Percentiles rank a stretch among this genome's conserved stretches.
Evolutionary conservation across 805 yeast genomes (phyloP).

Genomic region (Sungouiella thailandica): DNA sequence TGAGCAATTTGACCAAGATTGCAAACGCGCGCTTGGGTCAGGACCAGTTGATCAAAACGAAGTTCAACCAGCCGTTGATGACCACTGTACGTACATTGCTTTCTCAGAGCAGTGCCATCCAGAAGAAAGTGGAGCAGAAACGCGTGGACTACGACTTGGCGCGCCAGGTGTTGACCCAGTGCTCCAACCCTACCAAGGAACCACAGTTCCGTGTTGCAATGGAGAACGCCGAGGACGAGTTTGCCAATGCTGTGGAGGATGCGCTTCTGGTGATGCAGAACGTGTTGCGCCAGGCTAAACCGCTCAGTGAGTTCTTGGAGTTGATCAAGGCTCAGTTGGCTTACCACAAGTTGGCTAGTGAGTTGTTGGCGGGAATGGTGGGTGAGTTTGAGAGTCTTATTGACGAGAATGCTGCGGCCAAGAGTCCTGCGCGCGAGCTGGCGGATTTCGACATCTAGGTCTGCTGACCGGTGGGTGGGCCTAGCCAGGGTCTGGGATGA

Average conservation of each 20-base stretch:
- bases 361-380: conserved; percentile 57
- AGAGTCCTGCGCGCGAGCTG: conserved; percentile 11
- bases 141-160: conserved; percentile 78
- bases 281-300: conserved; percentile 66
- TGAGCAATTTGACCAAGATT: conserved; percentile 64
- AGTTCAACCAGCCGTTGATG: conserved; percentile 63
- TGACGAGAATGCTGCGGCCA: conserved; percentile 36
- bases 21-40: conserved; percentile 82
- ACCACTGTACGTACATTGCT: conserved; percentile 59
- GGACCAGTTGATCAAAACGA: conserved; percentile 64
- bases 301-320: conserved; percentile 62
- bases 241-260: conserved; percentile 85
- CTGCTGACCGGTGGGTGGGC: no score
- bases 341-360: conserved; percentile 71
- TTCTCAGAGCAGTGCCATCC: conserved; percentile 59
- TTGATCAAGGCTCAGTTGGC: conserved; percentile 76
- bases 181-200: conserved; percentile 47
- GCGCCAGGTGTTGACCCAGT: conserved; percentile 41
- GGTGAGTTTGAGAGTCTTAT: conserved; percentile 59
- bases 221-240: conserved; percentile 84
- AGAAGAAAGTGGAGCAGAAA: conserved; percentile 71
- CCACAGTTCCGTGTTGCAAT: conserved; percentile 70
- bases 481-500: no score
- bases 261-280: conserved; percentile 80
- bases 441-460: conserved; percentile 24